Evolutionary conservation across 2,329 filamentous ascomycete genomes (phyloP).

Genomic region (Arthrobotrys megalospora): DNA sequence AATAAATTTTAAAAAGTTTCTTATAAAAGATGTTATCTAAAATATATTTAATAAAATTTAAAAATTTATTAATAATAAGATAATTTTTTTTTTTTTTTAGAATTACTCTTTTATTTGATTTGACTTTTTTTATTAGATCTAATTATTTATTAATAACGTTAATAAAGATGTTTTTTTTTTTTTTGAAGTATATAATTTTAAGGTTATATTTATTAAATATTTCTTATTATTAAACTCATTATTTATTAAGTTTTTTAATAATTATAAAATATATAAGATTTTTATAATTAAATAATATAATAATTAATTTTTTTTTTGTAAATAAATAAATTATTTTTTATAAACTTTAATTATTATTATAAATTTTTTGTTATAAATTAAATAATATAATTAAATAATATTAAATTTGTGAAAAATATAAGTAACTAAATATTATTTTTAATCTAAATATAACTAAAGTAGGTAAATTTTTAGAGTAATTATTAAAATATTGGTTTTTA

Average conservation of each 20-base stretch:
- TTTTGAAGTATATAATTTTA: constrained; percentile 17
- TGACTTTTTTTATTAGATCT: constrained; percentile 1
- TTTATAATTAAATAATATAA: too few relatives aligned
- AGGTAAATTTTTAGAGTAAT: constrained; percentile 8
- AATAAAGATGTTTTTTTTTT: constrained; percentile 6
- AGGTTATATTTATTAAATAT: constrained; percentile 24
- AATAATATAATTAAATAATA: not conserved
- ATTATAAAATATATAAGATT: too few relatives aligned
- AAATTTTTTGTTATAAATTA: constrained; percentile 30
- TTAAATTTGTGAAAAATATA: constrained; percentile 14
- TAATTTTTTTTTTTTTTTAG: constrained; percentile 8
- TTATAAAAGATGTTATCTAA: constrained; percentile 30
- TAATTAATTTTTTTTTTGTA: too few relatives aligned
- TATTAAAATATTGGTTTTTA: constrained; percentile 6
- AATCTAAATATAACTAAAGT: constrained; percentile 4
- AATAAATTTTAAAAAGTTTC: constrained; percentile 20
- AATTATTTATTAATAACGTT: constrained; percentile 1
- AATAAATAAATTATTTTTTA: constrained; percentile 4
- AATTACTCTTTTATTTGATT: constrained; percentile 3
- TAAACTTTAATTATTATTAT: constrained; percentile 13
- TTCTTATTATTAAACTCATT: not conserved
- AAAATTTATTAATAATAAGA: constrained; percentile 29
- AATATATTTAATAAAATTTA: constrained; percentile 21
- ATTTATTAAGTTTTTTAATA: not conserved
- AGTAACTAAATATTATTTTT: not conserved